A percentile compares a stretch with the other conserved stretches of the same genome.
phyloP scores from a whole-genome alignment of 495 filamentous ascomycete genomes.

The Xylaria cubensis region DNA sequence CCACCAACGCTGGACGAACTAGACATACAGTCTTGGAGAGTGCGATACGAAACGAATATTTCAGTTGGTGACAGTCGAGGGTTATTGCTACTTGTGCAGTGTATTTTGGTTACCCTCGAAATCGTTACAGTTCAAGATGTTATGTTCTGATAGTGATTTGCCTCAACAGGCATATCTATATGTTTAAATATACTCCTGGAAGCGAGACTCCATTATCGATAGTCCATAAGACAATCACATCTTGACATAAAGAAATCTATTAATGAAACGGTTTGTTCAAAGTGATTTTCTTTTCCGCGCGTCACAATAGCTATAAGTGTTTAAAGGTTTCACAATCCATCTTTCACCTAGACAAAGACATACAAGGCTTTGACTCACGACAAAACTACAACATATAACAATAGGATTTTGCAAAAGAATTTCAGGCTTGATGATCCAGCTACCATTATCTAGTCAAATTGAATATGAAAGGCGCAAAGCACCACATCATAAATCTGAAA shows the following conservation, averaged over 20 bases:
- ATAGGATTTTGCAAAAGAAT: background rate
- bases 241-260: background rate
- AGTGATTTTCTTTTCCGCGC: background rate
- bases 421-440: background rate
- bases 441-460: background rate
- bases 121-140: background rate
- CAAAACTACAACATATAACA: background rate
- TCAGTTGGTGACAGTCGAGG: background rate
- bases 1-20: background rate
- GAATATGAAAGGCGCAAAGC: background rate
- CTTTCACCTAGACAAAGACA: conserved; percentile 3
- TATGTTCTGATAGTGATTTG: background rate
- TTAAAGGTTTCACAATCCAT: background rate
- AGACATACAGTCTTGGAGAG: background rate
- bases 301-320: background rate
- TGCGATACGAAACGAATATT: background rate
- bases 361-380: background rate
- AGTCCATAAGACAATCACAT: background rate
- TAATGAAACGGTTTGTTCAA: background rate
- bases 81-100: background rate
- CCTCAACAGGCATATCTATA: background rate
- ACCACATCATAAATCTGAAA: background rate
- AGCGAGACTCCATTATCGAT: background rate
- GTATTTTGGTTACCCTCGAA: background rate
- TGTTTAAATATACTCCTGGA: background rate